These are phyloP conservation scores for Suaeda aralocaspica DNA, from an alignment of 148 eudicot species.

Conservation along the genomic window DNA sequence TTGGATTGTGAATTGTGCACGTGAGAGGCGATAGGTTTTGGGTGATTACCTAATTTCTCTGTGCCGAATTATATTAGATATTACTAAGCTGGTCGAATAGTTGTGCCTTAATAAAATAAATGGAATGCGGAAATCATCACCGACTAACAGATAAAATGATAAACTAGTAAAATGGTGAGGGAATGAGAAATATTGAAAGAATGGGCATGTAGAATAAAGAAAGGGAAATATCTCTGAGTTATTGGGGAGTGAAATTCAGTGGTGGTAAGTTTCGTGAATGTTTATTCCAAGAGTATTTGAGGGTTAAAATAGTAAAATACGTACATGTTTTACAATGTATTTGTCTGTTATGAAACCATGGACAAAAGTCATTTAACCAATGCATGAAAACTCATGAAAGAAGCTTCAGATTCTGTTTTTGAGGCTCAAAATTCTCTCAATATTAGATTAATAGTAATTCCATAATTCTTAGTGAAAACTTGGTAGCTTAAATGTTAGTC, in stretches of 20 bases:
- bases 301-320: not conserved
- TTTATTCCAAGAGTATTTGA: slow-evolving; percentile 22
- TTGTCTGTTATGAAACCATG: slow-evolving; percentile 23
- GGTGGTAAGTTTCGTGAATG: slow-evolving; percentile 13
- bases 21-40: slow-evolving; percentile 5
- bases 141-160: too few relatives aligned
- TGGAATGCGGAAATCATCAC: too few relatives aligned
- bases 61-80: too few relatives aligned
- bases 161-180: not conserved
- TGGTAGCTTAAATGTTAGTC: not conserved
- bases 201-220: not conserved
- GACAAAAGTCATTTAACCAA: not conserved
- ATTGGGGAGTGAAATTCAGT: not conserved
- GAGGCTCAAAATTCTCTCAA: not conserved
- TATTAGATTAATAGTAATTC: not conserved
- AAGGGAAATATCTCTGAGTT: not conserved
- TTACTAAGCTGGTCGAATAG: too few relatives aligned
- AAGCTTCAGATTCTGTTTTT: slow-evolving; percentile 35
- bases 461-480: too few relatives aligned
- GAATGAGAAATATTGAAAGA: not conserved
- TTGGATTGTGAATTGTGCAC: slow-evolving; percentile 16
- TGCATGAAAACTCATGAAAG: slow-evolving; percentile 13
- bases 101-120: too few relatives aligned
- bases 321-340: slow-evolving; percentile 13
- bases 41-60: too few relatives aligned